A percentile compares a stretch with the other conserved stretches of the same genome.
phyloP scores from a whole-genome alignment of 1,284 basidiomycete species.

The Tylopilus orsonianus region DNA sequence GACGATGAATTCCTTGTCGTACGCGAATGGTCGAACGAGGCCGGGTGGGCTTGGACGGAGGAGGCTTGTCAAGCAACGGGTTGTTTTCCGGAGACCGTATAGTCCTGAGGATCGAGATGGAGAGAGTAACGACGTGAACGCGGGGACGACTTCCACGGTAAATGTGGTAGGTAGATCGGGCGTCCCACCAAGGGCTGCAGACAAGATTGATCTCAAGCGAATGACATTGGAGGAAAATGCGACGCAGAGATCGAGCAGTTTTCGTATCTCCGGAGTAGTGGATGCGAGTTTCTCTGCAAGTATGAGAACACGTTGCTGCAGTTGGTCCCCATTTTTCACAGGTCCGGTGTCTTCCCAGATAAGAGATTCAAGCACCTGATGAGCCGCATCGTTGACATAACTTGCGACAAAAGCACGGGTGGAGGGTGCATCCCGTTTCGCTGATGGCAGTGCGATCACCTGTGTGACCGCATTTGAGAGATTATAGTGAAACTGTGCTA shows the following conservation, averaged over 20 bases:
- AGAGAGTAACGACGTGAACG: conserved; percentile 51
- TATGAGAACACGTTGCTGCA: conserved; percentile 52
- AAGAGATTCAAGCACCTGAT: conserved; percentile 48
- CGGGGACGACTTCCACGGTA: conserved; percentile 49
- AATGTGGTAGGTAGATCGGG: conserved; percentile 36
- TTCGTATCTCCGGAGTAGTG: conserved; percentile 43
- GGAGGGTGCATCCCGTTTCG: conserved; percentile 45
- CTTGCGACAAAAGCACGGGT: conserved; percentile 53
- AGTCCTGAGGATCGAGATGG: conserved; percentile 48
- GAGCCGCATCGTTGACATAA: conserved; percentile 56
- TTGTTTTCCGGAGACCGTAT: conserved; percentile 62
- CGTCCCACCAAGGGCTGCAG: conserved; percentile 37
- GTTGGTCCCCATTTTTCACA: conserved; percentile 42
- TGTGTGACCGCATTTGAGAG: conserved; percentile 48
- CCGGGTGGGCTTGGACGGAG: conserved; percentile 50
- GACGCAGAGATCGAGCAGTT: conserved; percentile 61
- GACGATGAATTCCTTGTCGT: conserved; percentile 51
- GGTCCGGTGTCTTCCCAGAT: conserved; percentile 48
- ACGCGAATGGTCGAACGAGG: conserved; percentile 50
- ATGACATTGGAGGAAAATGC: conserved; percentile 49
- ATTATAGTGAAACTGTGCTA: conserved; percentile 46
- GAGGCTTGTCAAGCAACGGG: conserved; percentile 56
- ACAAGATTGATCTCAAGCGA: conserved; percentile 46
- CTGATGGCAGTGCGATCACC: conserved; percentile 46
- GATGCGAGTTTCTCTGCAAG: conserved; percentile 54